Base-by-base conservation (phyloP, 306 rosid species). In the Sicyos edulis region DNA sequence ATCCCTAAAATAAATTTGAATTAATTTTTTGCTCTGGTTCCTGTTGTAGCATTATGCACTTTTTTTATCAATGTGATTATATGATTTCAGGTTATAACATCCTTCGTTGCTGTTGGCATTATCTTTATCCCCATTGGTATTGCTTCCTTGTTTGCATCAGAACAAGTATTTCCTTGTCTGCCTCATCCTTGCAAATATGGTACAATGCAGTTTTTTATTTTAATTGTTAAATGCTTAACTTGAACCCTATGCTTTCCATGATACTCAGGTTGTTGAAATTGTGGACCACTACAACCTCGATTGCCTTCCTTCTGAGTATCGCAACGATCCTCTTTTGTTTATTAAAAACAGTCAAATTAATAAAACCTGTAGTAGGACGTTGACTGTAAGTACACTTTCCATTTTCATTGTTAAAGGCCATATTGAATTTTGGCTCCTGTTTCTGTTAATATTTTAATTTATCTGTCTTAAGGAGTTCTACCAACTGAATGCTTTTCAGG, bases 111-210 rank as follows among this genome's bases (percentile, higher is more conserved):
- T 26, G 80, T 88, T 53, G 96, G 90, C 79, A 50, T 85, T 42
- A 0, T 92, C 71, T 92, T 92, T 78, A 75, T 88, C 75, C 95
- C 97, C 7, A 74, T 89, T 45, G 97, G 97, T 15, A 81, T 92
- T 54, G 83, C 84, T 75, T 79, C 97, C 53, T 77, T 89, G 76
- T 86, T 42, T 71, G 97, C 97, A 34, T 89, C 96, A 21, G 86
- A 86, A 66, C 78, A 71, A 37, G 97, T 89, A 92, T 76, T 54
- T 61, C 59, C 74, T 74, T 67, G 2, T 44, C 54, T 20, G 10
- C 57, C 55, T n/a, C 51, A 59, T 59, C 24, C 29, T 49, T 29
- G 20, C 6, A 14, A 71, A 54, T 72, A 7, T 6, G 64, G 55
- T 20, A 20, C 11, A 12, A 22, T 57, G 17, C 6, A 72, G 40